These are phyloP conservation scores for Eucalyptus lansdowneana DNA, from an alignment of 345 rosid species.

Conservation along the genomic window DNA sequence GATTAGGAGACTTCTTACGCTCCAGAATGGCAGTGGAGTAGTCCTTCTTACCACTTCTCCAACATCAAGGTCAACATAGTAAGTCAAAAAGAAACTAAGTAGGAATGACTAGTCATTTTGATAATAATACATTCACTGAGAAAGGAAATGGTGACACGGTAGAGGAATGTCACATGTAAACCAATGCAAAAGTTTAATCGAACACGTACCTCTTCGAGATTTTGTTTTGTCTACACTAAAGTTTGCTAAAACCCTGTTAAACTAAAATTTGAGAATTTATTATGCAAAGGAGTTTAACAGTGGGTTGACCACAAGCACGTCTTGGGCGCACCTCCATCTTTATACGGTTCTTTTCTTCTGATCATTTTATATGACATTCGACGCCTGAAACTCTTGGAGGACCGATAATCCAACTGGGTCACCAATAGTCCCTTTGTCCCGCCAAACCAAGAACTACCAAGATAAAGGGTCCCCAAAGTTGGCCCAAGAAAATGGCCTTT, in stretches of 20 bases:
- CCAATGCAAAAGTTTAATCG: not conserved
- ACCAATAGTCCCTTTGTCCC: not conserved
- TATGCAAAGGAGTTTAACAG: not conserved
- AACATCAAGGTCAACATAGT: not conserved
- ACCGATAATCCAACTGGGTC: not conserved
- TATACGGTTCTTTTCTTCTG: not conserved
- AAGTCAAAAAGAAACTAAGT: not conserved
- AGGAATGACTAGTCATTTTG: not conserved
- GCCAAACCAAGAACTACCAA: not conserved
- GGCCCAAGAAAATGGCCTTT: not conserved
- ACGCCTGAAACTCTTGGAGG: not conserved
- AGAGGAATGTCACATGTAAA: not conserved
- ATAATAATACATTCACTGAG: not conserved
- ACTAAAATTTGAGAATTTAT: not conserved
- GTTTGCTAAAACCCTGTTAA: not conserved
- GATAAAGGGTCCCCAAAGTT: not conserved
- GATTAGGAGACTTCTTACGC: constrained; percentile 76
- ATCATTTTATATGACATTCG: not conserved
- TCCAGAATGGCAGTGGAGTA: constrained; percentile 84
- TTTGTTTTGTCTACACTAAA: not conserved
- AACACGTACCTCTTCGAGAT: not conserved
- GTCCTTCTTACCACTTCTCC: constrained; percentile 38
- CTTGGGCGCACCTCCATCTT: not conserved
- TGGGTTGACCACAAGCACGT: not conserved
- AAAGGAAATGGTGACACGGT: not conserved